These are phyloP conservation scores for Torulaspora pretoriensis DNA, from an alignment of 1,139 yeast genomes.

Conservation along the genomic window DNA sequence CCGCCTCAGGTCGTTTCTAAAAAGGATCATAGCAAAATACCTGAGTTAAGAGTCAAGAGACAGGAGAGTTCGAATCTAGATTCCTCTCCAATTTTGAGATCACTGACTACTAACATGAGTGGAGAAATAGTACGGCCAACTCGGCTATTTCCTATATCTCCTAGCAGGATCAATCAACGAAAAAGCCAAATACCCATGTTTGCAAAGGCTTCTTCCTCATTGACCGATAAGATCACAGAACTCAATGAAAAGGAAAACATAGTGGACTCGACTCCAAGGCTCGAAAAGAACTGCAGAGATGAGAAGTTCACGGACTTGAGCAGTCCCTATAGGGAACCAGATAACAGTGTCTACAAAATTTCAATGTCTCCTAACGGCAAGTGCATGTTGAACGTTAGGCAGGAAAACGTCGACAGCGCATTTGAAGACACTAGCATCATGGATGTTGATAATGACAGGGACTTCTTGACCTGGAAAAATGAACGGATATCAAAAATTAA, in stretches of 20 bases:
- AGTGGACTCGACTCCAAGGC: slow-evolving; percentile 13
- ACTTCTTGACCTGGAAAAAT: slow-evolving; percentile 30
- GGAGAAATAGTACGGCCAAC: slow-evolving; percentile 22
- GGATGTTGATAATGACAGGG: slow-evolving; percentile 31
- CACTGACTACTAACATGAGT: slow-evolving; percentile 2
- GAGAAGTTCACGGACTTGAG: slow-evolving; percentile 10
- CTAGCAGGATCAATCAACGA: slow-evolving; percentile 20
- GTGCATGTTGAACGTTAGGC: slow-evolving; percentile 25
- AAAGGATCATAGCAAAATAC: slow-evolving; percentile 9
- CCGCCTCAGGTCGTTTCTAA: slow-evolving; percentile 17
- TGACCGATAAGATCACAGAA: slow-evolving; percentile 7
- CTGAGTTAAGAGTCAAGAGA: slow-evolving; percentile 8
- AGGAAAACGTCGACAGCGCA: slow-evolving; percentile 15
- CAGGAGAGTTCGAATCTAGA: slow-evolving; percentile 7
- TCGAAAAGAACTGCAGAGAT: slow-evolving; percentile 3
- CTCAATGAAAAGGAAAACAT: slow-evolving; percentile 16
- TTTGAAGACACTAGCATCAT: slow-evolving; percentile 30
- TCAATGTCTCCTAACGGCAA: slow-evolving; percentile 35
- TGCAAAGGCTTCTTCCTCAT: slow-evolving; percentile 12
- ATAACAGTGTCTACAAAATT: slow-evolving; percentile 30
- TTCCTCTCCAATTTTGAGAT: slow-evolving; percentile 11
- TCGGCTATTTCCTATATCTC: slow-evolving; percentile 25
- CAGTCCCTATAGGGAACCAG: slow-evolving; percentile 30
- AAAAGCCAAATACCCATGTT: slow-evolving; percentile 22
- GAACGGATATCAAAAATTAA: slow-evolving; percentile 29